These are phyloP conservation scores for Blepharisma stoltei DNA, from an alignment of 73 alveolate species.

Conservation along the genomic window DNA sequence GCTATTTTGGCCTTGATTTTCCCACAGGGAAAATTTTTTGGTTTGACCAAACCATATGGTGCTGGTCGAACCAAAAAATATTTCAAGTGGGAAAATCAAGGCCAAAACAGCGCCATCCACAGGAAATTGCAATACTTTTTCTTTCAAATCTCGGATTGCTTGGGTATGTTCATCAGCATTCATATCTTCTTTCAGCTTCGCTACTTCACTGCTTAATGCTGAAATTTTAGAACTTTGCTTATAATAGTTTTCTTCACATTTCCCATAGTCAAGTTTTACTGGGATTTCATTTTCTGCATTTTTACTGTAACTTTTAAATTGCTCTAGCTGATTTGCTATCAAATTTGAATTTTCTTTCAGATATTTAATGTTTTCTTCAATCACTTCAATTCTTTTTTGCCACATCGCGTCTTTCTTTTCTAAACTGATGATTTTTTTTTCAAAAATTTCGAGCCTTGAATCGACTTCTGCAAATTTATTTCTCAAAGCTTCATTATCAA, in stretches of 20 bases:
- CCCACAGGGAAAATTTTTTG: no score
- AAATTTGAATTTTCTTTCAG: background rate
- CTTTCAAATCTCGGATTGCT: no score
- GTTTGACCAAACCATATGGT: no score
- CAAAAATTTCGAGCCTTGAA: background rate
- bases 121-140: no score
- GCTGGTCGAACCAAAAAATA: no score
- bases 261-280: background rate
- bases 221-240: no score
- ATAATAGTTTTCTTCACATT: background rate
- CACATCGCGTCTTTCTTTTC: background rate
- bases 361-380: background rate
- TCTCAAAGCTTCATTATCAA: background rate
- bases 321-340: background rate
- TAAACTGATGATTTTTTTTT: background rate
- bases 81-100: no score
- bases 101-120: no score
- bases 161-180: no score
- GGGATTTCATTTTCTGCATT: background rate
- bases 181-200: no score
- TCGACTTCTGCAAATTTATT: background rate
- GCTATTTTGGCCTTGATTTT: no score
- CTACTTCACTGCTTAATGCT: no score
- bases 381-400: background rate
- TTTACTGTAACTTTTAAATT: background rate